Percentiles rank a stretch among this genome's conserved stretches.
These are phyloP conservation scores for Epichloe aotearoae DNA, from an alignment of 2,329 filamentous ascomycete genomes.

Conservation along the genomic window DNA sequence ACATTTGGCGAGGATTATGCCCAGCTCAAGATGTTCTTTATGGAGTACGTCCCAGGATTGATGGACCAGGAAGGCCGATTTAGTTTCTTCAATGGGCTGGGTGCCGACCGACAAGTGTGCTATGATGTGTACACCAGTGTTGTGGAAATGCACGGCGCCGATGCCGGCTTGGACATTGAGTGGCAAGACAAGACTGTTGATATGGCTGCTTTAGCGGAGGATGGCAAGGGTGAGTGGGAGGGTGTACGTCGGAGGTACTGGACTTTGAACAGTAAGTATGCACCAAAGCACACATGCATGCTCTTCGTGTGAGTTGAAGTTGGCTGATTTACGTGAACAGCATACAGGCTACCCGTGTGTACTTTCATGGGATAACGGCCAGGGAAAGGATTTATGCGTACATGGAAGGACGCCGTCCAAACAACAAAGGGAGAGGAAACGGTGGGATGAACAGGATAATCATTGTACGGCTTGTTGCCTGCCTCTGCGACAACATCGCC, in stretches of 20 bases:
- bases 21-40: conserved; percentile 77
- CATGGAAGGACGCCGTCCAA: background rate
- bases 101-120: conserved; percentile 81
- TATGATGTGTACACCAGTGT: conserved; percentile 95
- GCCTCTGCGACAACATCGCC: background rate
- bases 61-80: conserved; percentile 62
- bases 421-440: background rate
- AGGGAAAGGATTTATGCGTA: background rate
- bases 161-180: conserved; percentile 79
- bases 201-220: conserved; percentile 47
- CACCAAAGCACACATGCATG: background rate
- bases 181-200: conserved; percentile 72
- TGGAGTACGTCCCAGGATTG: conserved; percentile 69
- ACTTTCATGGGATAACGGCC: conserved; percentile 49
- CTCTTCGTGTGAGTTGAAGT: background rate
- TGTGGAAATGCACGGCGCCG: conserved; percentile 77
- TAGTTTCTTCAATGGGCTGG: conserved; percentile 82
- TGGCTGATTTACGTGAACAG: conserved; percentile 19
- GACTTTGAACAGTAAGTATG: conserved; percentile 49
- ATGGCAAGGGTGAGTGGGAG: conserved; percentile 67
- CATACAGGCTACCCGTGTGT: conserved; percentile 62
- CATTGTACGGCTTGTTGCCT: background rate
- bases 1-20: conserved; percentile 92
- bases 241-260: conserved; percentile 83
- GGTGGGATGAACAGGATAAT: background rate